Evolutionary conservation across 2,329 filamentous ascomycete genomes (phyloP).

Genomic region (Herpotrichia juniperi): DNA sequence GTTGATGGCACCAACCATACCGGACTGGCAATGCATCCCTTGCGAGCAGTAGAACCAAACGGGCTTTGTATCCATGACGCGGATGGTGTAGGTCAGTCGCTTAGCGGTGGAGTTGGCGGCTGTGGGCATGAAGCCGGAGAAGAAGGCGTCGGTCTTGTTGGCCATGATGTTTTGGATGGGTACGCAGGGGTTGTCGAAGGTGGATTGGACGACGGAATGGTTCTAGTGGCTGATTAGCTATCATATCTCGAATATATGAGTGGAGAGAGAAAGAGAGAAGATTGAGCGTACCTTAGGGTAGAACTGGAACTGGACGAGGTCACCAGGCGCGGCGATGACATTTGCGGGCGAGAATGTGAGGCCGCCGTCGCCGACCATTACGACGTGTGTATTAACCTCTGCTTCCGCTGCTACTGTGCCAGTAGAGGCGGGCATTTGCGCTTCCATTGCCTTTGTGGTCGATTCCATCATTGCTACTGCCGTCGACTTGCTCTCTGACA

Average conservation of each 20-base stretch:
- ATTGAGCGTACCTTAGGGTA: constrained; percentile 48
- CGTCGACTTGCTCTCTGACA: not conserved
- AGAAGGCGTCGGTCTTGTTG: constrained; percentile 63
- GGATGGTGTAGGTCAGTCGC: constrained; percentile 70
- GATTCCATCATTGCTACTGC: not conserved
- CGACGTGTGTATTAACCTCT: constrained; percentile 58
- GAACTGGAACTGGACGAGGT: constrained; percentile 61
- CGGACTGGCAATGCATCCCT: constrained; percentile 73
- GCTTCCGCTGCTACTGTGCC: constrained; percentile 4
- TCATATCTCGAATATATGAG: constrained; percentile 20
- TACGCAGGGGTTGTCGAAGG: constrained; percentile 72
- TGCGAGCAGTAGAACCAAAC: constrained; percentile 83
- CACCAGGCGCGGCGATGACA: constrained; percentile 67
- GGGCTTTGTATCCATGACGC: constrained; percentile 71
- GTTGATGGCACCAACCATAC: constrained; percentile 81
- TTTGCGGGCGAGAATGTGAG: constrained; percentile 71
- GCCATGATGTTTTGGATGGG: constrained; percentile 58
- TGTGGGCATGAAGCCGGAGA: constrained; percentile 69
- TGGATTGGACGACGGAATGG: constrained; percentile 81
- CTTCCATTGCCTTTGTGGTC: not conserved
- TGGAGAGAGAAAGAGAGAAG: not conserved
- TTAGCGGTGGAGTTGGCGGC: constrained; percentile 34
- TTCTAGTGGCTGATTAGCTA: no score
- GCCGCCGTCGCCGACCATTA: constrained; percentile 64
- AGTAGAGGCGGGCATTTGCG: not conserved